Evolutionary conservation across 2,329 filamentous ascomycete species (phyloP).

Genomic region (Bipolaris zeicola): DNA sequence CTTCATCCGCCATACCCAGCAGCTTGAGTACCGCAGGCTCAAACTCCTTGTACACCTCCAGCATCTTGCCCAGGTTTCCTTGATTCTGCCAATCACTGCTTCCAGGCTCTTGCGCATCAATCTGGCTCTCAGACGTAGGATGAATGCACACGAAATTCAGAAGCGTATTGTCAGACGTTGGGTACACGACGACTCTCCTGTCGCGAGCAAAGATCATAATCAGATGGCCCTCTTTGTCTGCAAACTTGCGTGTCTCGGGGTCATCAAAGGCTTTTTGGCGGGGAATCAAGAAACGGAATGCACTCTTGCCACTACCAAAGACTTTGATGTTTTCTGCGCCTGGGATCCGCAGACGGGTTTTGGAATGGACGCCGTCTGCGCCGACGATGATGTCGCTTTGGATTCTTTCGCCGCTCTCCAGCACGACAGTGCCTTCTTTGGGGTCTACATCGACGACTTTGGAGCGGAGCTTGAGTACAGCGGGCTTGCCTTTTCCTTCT

Average conservation of each 20-base stretch:
- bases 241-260: slow-evolving; percentile 49
- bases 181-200: slow-evolving; percentile 55
- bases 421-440: slow-evolving; percentile 19
- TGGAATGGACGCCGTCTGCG: slow-evolving; percentile 60
- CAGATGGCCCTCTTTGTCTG: slow-evolving; percentile 48
- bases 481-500: slow-evolving; percentile 44
- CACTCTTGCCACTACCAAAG: slow-evolving; percentile 59
- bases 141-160: slow-evolving; percentile 56
- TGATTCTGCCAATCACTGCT: slow-evolving; percentile 46
- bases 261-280: slow-evolving; percentile 51
- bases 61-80: slow-evolving; percentile 46
- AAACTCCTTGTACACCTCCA: slow-evolving; percentile 50
- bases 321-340: slow-evolving; percentile 44
- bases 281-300: slow-evolving; percentile 62
- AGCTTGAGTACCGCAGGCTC: slow-evolving; percentile 45
- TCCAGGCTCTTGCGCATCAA: slow-evolving; percentile 13
- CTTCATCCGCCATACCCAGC: slow-evolving; percentile 47
- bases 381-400: slow-evolving; percentile 59
- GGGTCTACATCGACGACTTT: slow-evolving; percentile 55
- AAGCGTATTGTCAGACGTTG: slow-evolving; percentile 53
- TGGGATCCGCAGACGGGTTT: slow-evolving; percentile 29
- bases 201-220: slow-evolving; percentile 54
- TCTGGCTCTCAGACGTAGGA: slow-evolving; percentile 42
- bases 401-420: slow-evolving; percentile 51
- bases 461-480: slow-evolving; percentile 50